These are phyloP conservation scores for Olyra latifolia DNA, from an alignment of 176 grass and related monocot species.

Conservation along the genomic window DNA sequence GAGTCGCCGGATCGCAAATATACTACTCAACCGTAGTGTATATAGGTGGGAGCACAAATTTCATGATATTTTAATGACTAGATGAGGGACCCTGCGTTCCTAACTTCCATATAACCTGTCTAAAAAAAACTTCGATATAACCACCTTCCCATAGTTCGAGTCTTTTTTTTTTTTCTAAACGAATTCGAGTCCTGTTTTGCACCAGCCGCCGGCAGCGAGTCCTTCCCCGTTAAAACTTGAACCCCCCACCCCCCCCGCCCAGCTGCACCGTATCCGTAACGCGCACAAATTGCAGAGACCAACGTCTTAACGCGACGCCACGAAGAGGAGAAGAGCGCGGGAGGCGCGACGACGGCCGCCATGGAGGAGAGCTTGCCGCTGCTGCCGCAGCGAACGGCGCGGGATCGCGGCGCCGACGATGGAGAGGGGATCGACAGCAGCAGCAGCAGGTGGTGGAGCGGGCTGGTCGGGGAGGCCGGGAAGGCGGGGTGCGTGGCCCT, in stretches of 20 bases:
- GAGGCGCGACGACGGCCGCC: background rate
- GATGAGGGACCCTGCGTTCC: no score
- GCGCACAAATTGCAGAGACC: conserved; percentile 15
- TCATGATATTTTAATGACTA: no score
- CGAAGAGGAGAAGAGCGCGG: background rate
- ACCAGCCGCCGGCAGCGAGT: conserved; percentile 14
- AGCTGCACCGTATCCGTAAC: background rate
- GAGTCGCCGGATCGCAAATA: no score
- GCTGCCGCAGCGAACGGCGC: background rate
- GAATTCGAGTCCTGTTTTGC: background rate
- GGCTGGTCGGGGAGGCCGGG: conserved; percentile 30
- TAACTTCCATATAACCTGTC: no score
- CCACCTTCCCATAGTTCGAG: no score
- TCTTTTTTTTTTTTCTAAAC: no score
- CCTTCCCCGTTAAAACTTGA: background rate
- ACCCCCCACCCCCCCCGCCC: background rate
- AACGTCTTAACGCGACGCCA: background rate
- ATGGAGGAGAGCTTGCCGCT: conserved; percentile 43
- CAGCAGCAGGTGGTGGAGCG: conserved; percentile 19
- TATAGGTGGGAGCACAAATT: no score
- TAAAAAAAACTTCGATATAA: no score
- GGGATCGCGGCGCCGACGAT: background rate
- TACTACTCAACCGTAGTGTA: no score
- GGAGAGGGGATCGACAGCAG: no score
- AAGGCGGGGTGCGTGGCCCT: conserved; percentile 48